Evolutionary conservation across 495 filamentous ascomycete genomes (phyloP), one percentile per base, ranked within the genome.

Genomic region (Xylaria grammica): DNA sequence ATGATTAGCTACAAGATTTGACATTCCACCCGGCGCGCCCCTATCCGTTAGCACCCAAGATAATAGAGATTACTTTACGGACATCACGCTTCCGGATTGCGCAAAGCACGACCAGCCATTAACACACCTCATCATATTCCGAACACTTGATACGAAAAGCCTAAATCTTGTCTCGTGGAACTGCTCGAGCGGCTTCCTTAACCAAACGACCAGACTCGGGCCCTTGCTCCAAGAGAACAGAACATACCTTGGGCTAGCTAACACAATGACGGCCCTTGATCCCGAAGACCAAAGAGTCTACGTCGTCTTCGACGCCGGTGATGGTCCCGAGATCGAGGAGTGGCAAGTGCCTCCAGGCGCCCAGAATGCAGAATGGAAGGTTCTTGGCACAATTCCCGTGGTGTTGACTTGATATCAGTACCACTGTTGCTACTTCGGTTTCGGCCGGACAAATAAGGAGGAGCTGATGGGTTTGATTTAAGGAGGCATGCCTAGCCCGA

Each of bases 61-160:
- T 19, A 45, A 45, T 17, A 45, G 42, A n/a, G n/a, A 45, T 17
- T 45, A 45, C n/a, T 45, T 45, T 19, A 19, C 42, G n/a, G 4
- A 6, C 4, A 19, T 4, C 4, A 45, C 42, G 7, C 42, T 45
- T 45, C 42, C 42, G n/a, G 42, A 45, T 17, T 45, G 42, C 42
- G 42, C 42, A 45, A 45, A 19, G 11, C 7, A 19, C n/a, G n/a
- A 45, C 17, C 42, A 45, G 17, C 11, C 9, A n/a, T n/a, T 67
- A n/a, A 67, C 65, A 1, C 65, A 64, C 34, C 60, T 67, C 13
- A 40, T 64, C 32, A 45, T 67, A 4, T 67, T 63, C 17, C 53
- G 52, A 9, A 45, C 50, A 0, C 8, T 45, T 9, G 53, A 67
- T 44, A 40, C 42, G 10, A 22, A 15, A 6, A 51, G 22, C 1